Base-by-base conservation (phyloP, 331 rosid genomes). In the Phaseolus coccineus region DNA sequence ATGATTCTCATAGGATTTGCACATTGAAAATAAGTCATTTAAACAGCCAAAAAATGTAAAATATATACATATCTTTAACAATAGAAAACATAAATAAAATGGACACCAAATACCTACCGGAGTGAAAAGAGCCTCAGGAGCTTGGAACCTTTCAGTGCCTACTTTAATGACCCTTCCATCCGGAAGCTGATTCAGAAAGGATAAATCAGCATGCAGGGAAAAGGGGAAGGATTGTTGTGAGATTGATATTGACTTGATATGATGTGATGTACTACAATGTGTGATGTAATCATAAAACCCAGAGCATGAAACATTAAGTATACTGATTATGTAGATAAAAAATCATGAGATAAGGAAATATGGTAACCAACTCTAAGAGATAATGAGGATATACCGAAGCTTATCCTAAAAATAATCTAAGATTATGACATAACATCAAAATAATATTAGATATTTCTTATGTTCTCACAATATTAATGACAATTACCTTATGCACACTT, bases 121-220 rank as follows among this genome's bases (percentile, higher is more conserved):
- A 42, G 99, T 91, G 87, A 96, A 96, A 78, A 96, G 98, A 70
- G 99, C 99, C 83, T 96, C 99, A 9, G 99, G 98, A 83, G 99
- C 97, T 87, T 96, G 99, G 84, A 96, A 96, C 73, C 99, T 89
- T 86, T 96, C 99, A 5, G 99, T 96, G 67, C 99, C 99, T 76
- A 96, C 99, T 87, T 96, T 96, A 86, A 96, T 93, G 59, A 93
- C 96, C 88, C 99, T 90, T 88, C 99, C 99, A 89, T 96, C 99
- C 83, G 99, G 99, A 84, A 96, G 96, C 99, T 96, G 92, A 68
- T 71, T 57, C 76, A 52, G 73, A 73, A 46, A 80, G 73, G 61
- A 64, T 68, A 80, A 69, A 77, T 55, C 72, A 81, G 46, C 76
- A 59, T 48, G n/a, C 3, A 33, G 46, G 46, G 25, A 30, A 61